Evolutionary conservation across 441 rosid species (phyloP), one percentile per base, ranked within the genome.

Genomic region (Bruguiera hainesii): DNA sequence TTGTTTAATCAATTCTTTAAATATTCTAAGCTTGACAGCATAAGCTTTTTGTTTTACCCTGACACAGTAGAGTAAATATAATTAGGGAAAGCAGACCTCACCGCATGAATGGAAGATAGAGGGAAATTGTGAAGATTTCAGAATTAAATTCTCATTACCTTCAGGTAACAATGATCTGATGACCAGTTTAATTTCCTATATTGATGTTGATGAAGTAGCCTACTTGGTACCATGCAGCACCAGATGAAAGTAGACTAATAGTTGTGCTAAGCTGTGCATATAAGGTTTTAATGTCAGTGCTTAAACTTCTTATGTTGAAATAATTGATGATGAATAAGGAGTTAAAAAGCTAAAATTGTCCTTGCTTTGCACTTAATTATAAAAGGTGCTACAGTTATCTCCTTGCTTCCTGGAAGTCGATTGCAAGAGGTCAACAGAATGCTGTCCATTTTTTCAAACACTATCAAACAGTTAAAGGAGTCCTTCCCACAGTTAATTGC

Each of bases 381-480:
- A 72, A 42, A 70, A 89, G 97, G 87, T 78, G 87, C 95, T 48
- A 85, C 80, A 0, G 71, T 85, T 71, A 70, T 93, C 63, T 78
- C 86, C 58, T 75, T 93, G 79, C 88, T 90, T 59, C 98, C 98
- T 4, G 97, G 98, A 75, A 93, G 98, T 83, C 84, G 98, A 81
- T 76, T 89, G 75, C 97, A 90, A 78, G 98, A 93, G 81, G 93
- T 89, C 63, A 76, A 78, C 30, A 82, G 90, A 68, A 89, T 90
- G 97, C 88, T 93, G 80, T 85, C 98, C 58, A 87, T 93, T 76
- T 93, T 85, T 75, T 72, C 77, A 46, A 75, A 71, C n/a, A 72
- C 96, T 33, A 62, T 87, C 71, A 76, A 80, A 58, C 79, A 69
- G 78, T 76, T 93, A 60, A 85, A 80, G 71, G 73, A 68, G 19